Base-by-base conservation (phyloP, 169 alveolate genomes). In the Eimeria acervulina region DNA sequence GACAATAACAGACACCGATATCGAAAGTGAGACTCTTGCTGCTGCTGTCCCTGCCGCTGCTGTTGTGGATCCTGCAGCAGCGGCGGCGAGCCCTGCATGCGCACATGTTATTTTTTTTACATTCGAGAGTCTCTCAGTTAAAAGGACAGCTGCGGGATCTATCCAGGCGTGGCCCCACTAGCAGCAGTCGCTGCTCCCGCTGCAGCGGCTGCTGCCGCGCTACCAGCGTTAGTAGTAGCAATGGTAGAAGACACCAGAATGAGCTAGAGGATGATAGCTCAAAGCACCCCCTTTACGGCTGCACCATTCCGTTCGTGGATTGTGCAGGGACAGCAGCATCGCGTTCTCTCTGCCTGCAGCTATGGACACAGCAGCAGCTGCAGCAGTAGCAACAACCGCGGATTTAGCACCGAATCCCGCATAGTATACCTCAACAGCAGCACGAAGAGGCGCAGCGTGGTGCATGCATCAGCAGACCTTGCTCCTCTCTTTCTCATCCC, bases 401-500 rank as follows among this genome's bases (percentile, higher is more conserved):
- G 81, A 26, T 59, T 52, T 33, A 40, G 76, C 55, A 61, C 80
- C n/a, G 93, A 85, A 10, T 42, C 93, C 6, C 93, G 76, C 80
- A 80, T 36, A 33, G 59, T 52, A 55, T 59, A 63, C 74, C 81
- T 38, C 66, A 87, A 61, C 81, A 87, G 83, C 63, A 33, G 61
- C 81, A 87, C 44, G n/a, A 87, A 80, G 52, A 52, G 80, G 15
- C 93, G 81, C 78, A 52, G 93, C 93, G 63, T 85, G 59, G 76
- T 36, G 42, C 93, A 85, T 85, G 80, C 80, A 85, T 70, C 81
- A 28, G 93, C 93, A 52, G 93, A 52, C 47, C 33, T 61, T 7
- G 52, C 81, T 7, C 93, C 81, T 28, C 80, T 85, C 81, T 59
- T 85, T 23, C 13, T 52, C 0, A 33, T 85, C 36, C 93, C 93